Conservation (phyloP, 495 filamentous ascomycete species). For the Rhypophila decipiens region DNA sequence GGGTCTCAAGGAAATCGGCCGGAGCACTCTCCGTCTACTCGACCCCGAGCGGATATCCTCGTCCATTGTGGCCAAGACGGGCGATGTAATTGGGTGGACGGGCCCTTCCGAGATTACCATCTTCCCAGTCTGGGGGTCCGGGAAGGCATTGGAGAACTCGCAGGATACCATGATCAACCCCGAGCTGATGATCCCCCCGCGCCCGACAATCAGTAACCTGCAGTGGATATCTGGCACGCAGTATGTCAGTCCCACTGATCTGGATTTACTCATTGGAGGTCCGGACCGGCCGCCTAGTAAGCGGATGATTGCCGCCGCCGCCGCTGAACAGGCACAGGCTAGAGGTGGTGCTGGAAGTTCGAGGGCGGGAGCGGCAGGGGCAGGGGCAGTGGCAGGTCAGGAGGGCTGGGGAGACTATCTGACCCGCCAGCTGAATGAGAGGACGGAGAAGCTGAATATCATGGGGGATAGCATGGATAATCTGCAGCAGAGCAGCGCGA, state of each 20-base stretch:
- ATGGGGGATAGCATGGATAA: slow-evolving; percentile 79
- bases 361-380: slow-evolving; percentile 53
- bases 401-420: slow-evolving; percentile 60
- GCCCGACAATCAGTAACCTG: slow-evolving; percentile 92
- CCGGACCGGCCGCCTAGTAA: slow-evolving; percentile 78
- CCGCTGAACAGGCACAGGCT: slow-evolving; percentile 35
- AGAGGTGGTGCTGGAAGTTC: slow-evolving; percentile 40
- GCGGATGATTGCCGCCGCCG: slow-evolving; percentile 53
- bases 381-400: slow-evolving; percentile 22
- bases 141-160: slow-evolving; percentile 45
- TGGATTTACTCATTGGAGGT: slow-evolving; percentile 87
- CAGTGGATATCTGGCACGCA: slow-evolving; percentile 97
- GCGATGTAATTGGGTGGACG: slow-evolving; percentile 82
- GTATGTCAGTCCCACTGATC: slow-evolving; percentile 79
- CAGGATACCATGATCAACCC: slow-evolving; percentile 75
- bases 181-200: slow-evolving; percentile 59
- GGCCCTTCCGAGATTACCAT: slow-evolving; percentile 79
- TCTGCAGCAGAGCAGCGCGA: slow-evolving; percentile 68
- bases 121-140: slow-evolving; percentile 74
- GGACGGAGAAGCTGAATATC: slow-evolving; percentile 77
- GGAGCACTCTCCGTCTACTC: slow-evolving; percentile 53
- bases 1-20: slow-evolving; percentile 77
- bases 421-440: slow-evolving; percentile 76
- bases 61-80: slow-evolving; percentile 62
- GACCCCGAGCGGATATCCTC: slow-evolving; percentile 67